These are phyloP conservation scores for Thelonectria discophora DNA, from an alignment of 2,329 filamentous ascomycete genomes.

Conservation along the genomic window DNA sequence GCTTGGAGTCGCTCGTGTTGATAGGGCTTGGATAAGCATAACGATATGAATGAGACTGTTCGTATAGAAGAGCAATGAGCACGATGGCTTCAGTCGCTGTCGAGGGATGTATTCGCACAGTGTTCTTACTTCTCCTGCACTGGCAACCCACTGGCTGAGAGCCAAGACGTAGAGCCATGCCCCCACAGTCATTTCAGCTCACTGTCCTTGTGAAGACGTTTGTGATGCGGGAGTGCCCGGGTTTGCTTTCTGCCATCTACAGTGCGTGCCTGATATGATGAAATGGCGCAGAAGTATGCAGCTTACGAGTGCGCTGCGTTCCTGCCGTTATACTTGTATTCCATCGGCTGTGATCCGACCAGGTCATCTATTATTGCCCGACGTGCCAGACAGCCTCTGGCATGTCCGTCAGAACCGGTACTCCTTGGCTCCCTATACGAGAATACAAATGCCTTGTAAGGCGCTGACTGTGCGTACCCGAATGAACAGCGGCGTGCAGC, in stretches of 20 bases:
- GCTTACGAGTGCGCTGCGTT: too few relatives aligned
- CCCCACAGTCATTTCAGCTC: conserved; percentile 43
- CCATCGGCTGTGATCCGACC: neutral
- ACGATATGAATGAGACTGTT: too few relatives aligned
- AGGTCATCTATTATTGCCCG: conserved; percentile 7
- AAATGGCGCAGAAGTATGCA: too few relatives aligned
- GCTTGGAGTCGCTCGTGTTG: conserved; percentile 5
- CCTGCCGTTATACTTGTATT: too few relatives aligned
- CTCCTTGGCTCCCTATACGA: too few relatives aligned
- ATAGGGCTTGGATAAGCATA: neutral
- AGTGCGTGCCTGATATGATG: neutral
- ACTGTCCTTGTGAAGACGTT: conserved; percentile 1
- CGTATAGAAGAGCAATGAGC: too few relatives aligned
- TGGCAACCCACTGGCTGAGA: conserved; percentile 41
- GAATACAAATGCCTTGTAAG: neutral
- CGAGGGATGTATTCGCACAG: conserved; percentile 34
- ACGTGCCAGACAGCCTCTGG: too few relatives aligned
- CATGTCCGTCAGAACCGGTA: too few relatives aligned
- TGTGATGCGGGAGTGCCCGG: neutral
- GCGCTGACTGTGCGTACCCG: neutral
- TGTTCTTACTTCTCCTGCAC: conserved; percentile 36
- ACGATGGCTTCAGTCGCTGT: too few relatives aligned
- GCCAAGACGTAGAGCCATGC: conserved; percentile 31
- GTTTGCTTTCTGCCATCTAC: neutral
- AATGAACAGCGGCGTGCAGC: neutral